These are phyloP conservation scores for Sicyos edulis DNA, from an alignment of 306 rosid genomes.

Conservation along the genomic window DNA sequence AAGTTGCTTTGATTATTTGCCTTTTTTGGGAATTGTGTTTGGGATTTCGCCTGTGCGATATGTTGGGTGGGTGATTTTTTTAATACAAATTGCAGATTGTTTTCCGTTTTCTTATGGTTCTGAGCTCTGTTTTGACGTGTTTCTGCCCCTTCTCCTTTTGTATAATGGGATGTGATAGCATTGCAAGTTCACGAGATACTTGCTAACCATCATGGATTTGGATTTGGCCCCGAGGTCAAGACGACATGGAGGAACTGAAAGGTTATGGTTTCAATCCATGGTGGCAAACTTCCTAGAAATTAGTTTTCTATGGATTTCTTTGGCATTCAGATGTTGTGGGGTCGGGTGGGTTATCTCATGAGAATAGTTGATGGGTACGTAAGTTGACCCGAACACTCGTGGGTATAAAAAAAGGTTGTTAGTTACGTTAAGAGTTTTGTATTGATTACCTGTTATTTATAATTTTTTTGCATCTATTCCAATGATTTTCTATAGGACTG, in stretches of 20 bases:
- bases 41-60: not conserved
- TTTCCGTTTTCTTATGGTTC: not conserved
- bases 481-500: not conserved
- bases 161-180: not conserved
- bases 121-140: not conserved
- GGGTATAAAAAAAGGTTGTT: no score
- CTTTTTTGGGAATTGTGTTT: not conserved
- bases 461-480: not conserved
- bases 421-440: not conserved
- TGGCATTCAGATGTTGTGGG: no score
- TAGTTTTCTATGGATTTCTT: no score
- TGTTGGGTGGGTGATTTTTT: not conserved
- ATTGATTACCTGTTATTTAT: not conserved
- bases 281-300: no score
- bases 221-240: no score
- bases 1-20: not conserved
- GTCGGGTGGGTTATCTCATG: no score
- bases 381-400: no score
- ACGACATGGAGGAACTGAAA: no score
- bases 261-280: no score
- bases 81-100: not conserved
- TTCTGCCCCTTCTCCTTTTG: not conserved
- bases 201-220: no score
- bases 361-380: no score
- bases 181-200: conserved; percentile 1